Percentiles rank a stretch among this genome's conserved stretches.
Conservation (phyloP, 306 rosid species). For the Inga laurina region DNA sequence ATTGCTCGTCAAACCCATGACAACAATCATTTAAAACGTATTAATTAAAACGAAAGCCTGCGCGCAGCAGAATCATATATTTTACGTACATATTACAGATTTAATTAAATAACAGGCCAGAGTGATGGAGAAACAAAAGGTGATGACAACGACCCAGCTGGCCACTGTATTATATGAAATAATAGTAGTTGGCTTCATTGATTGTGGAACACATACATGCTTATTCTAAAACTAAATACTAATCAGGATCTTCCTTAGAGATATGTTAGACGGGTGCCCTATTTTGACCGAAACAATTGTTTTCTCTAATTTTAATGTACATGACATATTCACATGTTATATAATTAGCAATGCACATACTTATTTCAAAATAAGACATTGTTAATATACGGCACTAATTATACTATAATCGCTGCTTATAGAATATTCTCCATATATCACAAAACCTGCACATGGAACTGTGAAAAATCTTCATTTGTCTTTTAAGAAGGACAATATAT, state of each 20-base stretch:
- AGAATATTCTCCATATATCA: no score
- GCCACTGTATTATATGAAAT: not conserved
- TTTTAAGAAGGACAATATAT: no score
- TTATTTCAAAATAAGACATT: no score
- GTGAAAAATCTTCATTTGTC: no score
- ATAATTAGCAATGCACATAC: not conserved
- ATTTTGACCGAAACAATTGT: not conserved
- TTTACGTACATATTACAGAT: not conserved
- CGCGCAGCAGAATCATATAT: not conserved
- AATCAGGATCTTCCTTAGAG: not conserved
- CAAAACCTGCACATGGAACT: no score
- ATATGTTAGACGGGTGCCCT: not conserved
- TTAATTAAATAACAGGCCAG: not conserved
- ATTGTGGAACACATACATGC: not conserved
- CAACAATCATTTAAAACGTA: slow-evolving; percentile 37
- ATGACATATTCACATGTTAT: not conserved
- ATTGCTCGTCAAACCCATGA: slow-evolving; percentile 34
- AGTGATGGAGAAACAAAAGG: not conserved
- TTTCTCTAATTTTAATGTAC: not conserved
- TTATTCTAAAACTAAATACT: not conserved
- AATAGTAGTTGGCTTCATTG: not conserved
- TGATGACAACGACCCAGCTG: not conserved
- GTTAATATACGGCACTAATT: no score
- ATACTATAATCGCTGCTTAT: not conserved
- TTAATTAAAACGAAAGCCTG: slow-evolving; percentile 21